Evolutionary conservation across 176 grass and related monocot species (phyloP), one percentile per base, ranked within the genome.

Genomic region (Musa beccarii): DNA sequence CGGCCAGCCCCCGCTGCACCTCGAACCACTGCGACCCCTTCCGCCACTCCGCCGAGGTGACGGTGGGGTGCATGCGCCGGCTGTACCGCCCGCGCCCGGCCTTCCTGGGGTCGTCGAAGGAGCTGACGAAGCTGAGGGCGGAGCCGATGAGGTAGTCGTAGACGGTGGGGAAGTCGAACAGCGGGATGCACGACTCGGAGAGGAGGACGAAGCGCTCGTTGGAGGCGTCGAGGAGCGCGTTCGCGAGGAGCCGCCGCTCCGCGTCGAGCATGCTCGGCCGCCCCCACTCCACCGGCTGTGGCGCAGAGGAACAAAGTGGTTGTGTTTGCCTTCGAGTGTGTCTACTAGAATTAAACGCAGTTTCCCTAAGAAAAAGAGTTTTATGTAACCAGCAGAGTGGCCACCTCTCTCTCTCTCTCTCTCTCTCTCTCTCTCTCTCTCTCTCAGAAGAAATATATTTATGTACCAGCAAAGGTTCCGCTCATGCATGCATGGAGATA

Each of bases 1-100:
- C 64, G 9, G 79, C 84, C 26, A 81, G 28, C 21, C 54, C 54
- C 19, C 84, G 78, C 24, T 79, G 66, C 26, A 78, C 19, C 68
- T 78, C 79, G 74, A 86, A 82, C 84, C 84, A 86, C 68, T 86
- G 84, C 20, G 84, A 82, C 49, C 84, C 84, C 74, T 86, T 86
- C 74, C 75, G 84, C 84, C 84, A 86, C 13, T 86, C 74, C 0
- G 79, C 43, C 52, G 82, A 49, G 49, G 73, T 16, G 68, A 86
- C 71, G 51, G 7, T 50, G 11, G 79, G 84, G 66, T 12, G 50
- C 34, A 43, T 43, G 34, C 34, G 4, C 34, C 34, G 34, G 34
- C 34, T 43, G 34, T 43, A 43, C 22, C 79, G 79, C 21, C 84
- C 84, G 25, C 75, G 75, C 16, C 84, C 79, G 22, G 10, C 13